Evolutionary conservation across 176 grass and related monocot species (phyloP), one percentile per base, ranked within the genome.

Genomic region (Phoenix roebelenii): DNA sequence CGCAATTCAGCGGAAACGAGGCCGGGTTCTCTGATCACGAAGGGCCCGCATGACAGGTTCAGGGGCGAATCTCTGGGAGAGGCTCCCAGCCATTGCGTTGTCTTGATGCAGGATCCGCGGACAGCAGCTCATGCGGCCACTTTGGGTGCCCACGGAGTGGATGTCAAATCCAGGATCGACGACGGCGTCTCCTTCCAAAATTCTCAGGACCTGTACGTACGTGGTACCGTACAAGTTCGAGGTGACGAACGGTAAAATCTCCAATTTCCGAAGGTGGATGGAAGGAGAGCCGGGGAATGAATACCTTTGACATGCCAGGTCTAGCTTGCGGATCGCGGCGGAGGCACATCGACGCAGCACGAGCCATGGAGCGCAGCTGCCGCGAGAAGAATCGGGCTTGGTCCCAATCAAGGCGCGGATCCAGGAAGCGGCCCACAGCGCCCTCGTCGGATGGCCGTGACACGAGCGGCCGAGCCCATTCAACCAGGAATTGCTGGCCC

Each of bases 401-500:
- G 25, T 72, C 50, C 49, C 49, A 25, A 24, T 72, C 69, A 24
- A 54, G 28, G 9, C 14, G 57, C 9, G 69, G 58, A 58, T 72
- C 69, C 4, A 72, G 25, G 58, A 72, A 72, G 15, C 69, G 69
- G 26, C 54, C 69, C 49, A 72, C 58, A 1, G 58, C 50, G 25
- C 25, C 69, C 28, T 63, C 58, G 1, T 62, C 69, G 7, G 50
- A 62, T 23, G 69, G 58, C 12, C 54, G 16, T 1, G 58, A 62
- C 5, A 72, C 12, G 18, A 72, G 69, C 12, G 69, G 69, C 5
- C 50, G 59, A 4, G 59, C 69, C 69, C 69, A 72, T 58, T 72
- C 69, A 5, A 72, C 69, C n/a, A 72, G 14, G 23, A 72, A 54
- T 15, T 72, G 58, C 26, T 72, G 58, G 16, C 69, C 69, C 58